Base-by-base conservation (phyloP, 2,329 filamentous ascomycete species). In the Pseudopithomyces maydicus region DNA sequence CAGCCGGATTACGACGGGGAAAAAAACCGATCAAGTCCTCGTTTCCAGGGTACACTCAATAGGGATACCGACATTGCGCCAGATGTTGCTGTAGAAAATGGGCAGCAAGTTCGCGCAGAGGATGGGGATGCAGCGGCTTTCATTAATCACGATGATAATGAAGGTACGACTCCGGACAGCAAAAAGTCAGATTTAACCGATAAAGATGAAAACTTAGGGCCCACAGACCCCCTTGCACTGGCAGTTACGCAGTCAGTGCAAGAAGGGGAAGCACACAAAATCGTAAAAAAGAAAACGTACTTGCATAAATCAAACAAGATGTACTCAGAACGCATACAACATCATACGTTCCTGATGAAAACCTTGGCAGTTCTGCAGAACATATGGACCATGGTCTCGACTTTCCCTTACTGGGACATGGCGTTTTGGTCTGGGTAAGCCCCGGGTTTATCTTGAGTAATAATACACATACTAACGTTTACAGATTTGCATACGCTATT, bases 321-420 rank as follows among this genome's bases (percentile, higher is more conserved):
- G 45, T 23, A 48, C 17, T 23, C 32, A 26, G 33, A 48, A 19
- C 19, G 20, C 3, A 48, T 48, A 11, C 45, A 8, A 2, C 36
- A 6, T 17, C 45, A 48, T 26, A 48, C 45, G 11, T 38, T 53
- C 29, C n/a, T 46, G 10, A 20, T 23, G 14, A 46, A 42, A 47
- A 23, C n/a, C n/a, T 38, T 52, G 10, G 49, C 26, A 6, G 39
- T 52, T 14, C 1, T 23, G 38, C 49, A 52, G 41, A 52, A 52
- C 15, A 44, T 52, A n/a, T 44, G 49, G 49, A 52, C 26, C 15
- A 52, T 52, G 49, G 23, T 52, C 17, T 52, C 49, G 7, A 52
- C 49, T 1, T 52, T 52, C 17, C 49, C 49, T 11, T 52, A 52
- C 39, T 52, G 49, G 49, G 49, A 52, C n/a, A 52, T 52, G 49